A percentile compares a stretch with the other conserved stretches of the same genome.
Conservation (phyloP, 78 protist genomes). For the slime mould (Dictyostelium discoideum) region DNA sequence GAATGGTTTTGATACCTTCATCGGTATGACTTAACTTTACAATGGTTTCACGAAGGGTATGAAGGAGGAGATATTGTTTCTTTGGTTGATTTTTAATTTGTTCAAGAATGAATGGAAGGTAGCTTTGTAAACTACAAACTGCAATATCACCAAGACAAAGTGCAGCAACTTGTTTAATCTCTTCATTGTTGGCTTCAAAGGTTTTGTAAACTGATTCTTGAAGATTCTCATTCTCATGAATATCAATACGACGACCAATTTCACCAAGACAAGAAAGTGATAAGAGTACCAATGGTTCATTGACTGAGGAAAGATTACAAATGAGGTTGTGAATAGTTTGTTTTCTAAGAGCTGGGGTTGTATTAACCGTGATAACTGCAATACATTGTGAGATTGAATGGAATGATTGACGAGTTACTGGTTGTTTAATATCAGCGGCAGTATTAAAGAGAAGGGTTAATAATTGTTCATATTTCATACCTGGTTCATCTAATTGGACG, state of each 20-base stretch:
- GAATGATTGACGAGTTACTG: slow-evolving; percentile 73
- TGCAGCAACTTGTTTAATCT: slow-evolving; percentile 90
- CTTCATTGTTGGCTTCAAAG: slow-evolving; percentile 87
- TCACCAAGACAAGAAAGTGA: slow-evolving; percentile 93
- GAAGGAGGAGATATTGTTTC: slow-evolving; percentile 92
- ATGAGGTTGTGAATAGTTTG: slow-evolving; percentile 73
- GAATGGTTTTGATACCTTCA: slow-evolving; percentile 27
- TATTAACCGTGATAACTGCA: slow-evolving; percentile 73
- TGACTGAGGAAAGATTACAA: not conserved
- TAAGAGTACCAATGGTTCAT: slow-evolving; percentile 57
- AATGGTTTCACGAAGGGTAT: slow-evolving; percentile 90
- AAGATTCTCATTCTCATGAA: slow-evolving; percentile 38
- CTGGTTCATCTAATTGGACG: slow-evolving; percentile 31
- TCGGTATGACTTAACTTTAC: slow-evolving; percentile 6
- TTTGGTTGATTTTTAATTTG: slow-evolving; percentile 80
- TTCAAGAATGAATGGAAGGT: slow-evolving; percentile 85
- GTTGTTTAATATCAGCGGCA: slow-evolving; percentile 46
- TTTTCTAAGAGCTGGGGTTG: not conserved
- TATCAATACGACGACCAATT: slow-evolving; percentile 87
- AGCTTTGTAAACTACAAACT: slow-evolving; percentile 71
- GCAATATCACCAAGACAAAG: slow-evolving; percentile 83
- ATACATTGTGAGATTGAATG: slow-evolving; percentile 75
- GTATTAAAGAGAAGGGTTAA: slow-evolving; percentile 13
- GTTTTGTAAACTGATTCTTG: slow-evolving; percentile 39
- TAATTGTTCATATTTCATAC: slow-evolving; percentile 45